A percentile compares a stretch with the other conserved stretches of the same genome.
These are phyloP conservation scores for Podospora comata DNA, from an alignment of 495 filamentous ascomycete species.

Conservation along the genomic window DNA sequence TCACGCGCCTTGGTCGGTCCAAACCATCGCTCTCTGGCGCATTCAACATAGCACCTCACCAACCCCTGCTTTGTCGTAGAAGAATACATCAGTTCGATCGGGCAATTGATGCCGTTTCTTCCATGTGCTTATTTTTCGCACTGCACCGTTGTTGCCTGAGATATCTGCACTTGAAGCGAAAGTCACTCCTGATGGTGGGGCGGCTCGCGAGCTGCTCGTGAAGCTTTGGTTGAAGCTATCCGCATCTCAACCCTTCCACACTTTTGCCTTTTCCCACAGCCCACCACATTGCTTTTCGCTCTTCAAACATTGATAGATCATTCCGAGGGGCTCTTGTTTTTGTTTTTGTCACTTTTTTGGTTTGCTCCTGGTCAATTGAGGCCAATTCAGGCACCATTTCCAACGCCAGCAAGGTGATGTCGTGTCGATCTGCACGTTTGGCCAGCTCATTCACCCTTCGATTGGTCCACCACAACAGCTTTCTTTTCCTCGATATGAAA, in stretches of 20 bases:
- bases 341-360: conserved; percentile 6
- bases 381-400: conserved; percentile 10
- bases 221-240: conserved; percentile 42
- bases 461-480: conserved; percentile 1
- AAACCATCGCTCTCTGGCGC: conserved; percentile 29
- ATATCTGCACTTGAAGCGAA: conserved; percentile 12
- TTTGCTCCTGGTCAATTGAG: not conserved
- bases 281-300: not conserved
- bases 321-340: not conserved
- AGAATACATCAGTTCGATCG: conserved; percentile 23
- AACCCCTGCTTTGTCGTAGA: conserved; percentile 34
- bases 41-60: conserved; percentile 30
- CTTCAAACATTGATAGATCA: conserved; percentile 6
- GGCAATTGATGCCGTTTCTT: conserved; percentile 26
- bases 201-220: conserved; percentile 8
- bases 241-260: conserved; percentile 26
- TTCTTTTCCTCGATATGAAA: conserved; percentile 1
- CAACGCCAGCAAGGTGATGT: conserved; percentile 21
- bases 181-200: conserved; percentile 28
- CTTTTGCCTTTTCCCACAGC: conserved; percentile 15
- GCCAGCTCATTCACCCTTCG: conserved; percentile 8
- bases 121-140: conserved; percentile 11
- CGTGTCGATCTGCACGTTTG: conserved; percentile 19
- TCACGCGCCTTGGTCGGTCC: conserved; percentile 21
- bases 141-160: conserved; percentile 1